Evolutionary conservation across 257 asterid genomes (phyloP), one percentile per base, ranked within the genome.

Genomic region (Jacaranda mimosifolia): DNA sequence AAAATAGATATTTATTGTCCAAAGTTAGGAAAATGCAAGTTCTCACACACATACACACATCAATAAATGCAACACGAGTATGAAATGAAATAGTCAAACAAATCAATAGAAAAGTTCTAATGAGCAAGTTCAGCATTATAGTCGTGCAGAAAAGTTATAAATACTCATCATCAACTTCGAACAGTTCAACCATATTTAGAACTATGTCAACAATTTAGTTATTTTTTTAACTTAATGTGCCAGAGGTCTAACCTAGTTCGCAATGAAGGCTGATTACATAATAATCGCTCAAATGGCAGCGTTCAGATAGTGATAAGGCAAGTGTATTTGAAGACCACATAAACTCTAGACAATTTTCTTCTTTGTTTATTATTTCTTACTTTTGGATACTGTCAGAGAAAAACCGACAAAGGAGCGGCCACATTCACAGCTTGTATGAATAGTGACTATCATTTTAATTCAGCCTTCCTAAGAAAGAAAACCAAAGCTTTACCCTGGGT

Each of bases 101-200:
- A 26, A 32, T 38, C 52, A 62, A 73, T 13, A 21, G 9, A 40
- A 48, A 13, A 17, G 39, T 35, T 6, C 36, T 15, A 32, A 48
- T 14, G 26, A 56, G 59, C 21, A 35, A 36, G 69, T 17, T 43
- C 53, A 46, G 7, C 12, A 3, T 38, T 55, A 38, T 68, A 21
- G 36, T 42, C 7, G 63, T 7, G 19, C 52, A 43, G 40, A 18
- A 45, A 14, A 9, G 18, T 38, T 4, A 56, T 32, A 40, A 51
- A 10, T 51, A 53, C 15, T 46, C 17, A 52, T 35, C 40, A 51
- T 18, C 46, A 38, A 72, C 17, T 57, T 40, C 7, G 53, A 42
- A 72, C 3, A 39, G 40, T 42, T 72, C 68, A 56, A 42, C 40
- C 74, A 70, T 70, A 70, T 53, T 3, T 3, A 51, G 8, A 70